Evolutionary conservation across 2,329 filamentous ascomycete genomes (phyloP).

Genomic region (Scopulariopsis brevicaulis): DNA sequence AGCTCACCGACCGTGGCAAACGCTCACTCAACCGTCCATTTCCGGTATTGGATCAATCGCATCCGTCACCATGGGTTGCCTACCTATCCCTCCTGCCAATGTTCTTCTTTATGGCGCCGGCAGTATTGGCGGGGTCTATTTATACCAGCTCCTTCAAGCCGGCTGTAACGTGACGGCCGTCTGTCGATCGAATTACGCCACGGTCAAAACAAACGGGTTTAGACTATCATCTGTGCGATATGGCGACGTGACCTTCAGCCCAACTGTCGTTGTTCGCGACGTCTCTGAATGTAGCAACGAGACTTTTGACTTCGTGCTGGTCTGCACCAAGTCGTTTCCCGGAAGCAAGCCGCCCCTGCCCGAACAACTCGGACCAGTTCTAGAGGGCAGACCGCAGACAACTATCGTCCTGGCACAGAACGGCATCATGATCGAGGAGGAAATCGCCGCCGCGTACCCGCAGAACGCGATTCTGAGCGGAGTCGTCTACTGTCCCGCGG

Average conservation of each 20-base stretch:
- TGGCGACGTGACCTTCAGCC: not conserved
- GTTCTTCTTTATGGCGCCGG: not conserved
- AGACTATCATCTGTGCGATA: not conserved
- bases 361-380: conserved; percentile 1
- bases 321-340: conserved; percentile 1
- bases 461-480: conserved; percentile 36
- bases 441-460: conserved; percentile 31
- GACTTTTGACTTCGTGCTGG: conserved; percentile 1
- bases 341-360: not conserved
- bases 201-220: not conserved
- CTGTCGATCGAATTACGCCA: not conserved
- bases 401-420: conserved; percentile 46
- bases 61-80: not conserved
- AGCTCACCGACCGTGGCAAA: not conserved
- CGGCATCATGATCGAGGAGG: conserved; percentile 42
- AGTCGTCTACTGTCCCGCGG: conserved; percentile 40
- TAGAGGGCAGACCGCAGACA: conserved; percentile 16
- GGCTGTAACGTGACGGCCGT: not conserved
- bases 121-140: not conserved
- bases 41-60: not conserved
- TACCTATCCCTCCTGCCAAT: not conserved
- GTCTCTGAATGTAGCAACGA: not conserved
- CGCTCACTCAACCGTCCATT: not conserved
- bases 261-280: not conserved
- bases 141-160: not conserved